phyloP scores from a whole-genome alignment of 1,139 yeast genomes.

The Wickerhamomyces sp. region DNA sequence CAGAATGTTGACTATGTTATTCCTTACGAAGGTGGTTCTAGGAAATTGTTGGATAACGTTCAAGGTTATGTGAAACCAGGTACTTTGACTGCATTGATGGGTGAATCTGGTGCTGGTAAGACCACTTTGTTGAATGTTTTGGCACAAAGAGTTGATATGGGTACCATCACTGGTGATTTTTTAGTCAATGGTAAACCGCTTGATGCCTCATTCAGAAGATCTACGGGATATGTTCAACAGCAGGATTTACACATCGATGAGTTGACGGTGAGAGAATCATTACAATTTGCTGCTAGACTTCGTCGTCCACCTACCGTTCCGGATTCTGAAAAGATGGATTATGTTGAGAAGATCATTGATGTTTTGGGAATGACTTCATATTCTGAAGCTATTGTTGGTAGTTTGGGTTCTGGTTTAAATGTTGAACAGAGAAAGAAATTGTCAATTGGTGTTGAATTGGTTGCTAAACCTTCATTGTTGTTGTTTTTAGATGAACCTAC shows the following conservation, averaged over 20 bases:
- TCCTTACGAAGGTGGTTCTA: slow-evolving; percentile 29
- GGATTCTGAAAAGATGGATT: slow-evolving; percentile 50
- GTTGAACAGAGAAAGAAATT: slow-evolving; percentile 69
- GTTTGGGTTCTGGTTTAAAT: slow-evolving; percentile 49
- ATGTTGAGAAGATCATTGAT: slow-evolving; percentile 58
- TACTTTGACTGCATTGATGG: slow-evolving; percentile 58
- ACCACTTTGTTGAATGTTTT: slow-evolving; percentile 56
- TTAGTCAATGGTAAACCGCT: slow-evolving; percentile 45
- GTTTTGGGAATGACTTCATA: slow-evolving; percentile 61
- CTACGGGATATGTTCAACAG: slow-evolving; percentile 55
- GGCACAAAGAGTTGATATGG: slow-evolving; percentile 48
- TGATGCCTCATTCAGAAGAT: slow-evolving; percentile 39
- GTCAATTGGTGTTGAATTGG: slow-evolving; percentile 75
- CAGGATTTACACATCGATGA: slow-evolving; percentile 49
- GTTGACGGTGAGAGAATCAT: slow-evolving; percentile 51
- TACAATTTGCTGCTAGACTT: slow-evolving; percentile 59
- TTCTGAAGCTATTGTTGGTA: slow-evolving; percentile 71
- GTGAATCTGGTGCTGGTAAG: slow-evolving; percentile 73
- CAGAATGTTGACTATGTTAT: slow-evolving; percentile 34
- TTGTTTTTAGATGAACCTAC: slow-evolving; percentile 83
- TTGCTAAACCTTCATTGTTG: slow-evolving; percentile 70
- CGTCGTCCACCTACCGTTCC: slow-evolving; percentile 53
- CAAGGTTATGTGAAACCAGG: slow-evolving; percentile 58
- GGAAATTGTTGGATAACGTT: slow-evolving; percentile 42
- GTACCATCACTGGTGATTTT: slow-evolving; percentile 51